Base-by-base conservation (phyloP, 305 asterid species). In the Ilex paraguariensis region DNA sequence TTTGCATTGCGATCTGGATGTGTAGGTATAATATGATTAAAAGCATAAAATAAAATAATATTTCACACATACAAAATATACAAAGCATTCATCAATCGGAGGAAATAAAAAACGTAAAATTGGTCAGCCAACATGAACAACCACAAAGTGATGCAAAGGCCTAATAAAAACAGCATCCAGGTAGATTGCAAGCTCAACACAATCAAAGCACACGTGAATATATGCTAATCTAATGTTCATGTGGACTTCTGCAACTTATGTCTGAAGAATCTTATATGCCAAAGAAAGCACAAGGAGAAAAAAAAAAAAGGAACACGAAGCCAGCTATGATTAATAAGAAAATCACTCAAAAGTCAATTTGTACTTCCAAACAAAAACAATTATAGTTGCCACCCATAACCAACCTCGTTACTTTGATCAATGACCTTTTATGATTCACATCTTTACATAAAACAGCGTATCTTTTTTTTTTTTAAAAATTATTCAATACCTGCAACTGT, bases 201-300 rank as follows among this genome's bases (percentile, higher is more conserved):
- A 32, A 75, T 54, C 56, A 54, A 59, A 56, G 73, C 85, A 78
- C 85, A 78, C 85, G 82, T 77, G 84, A 81, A 67, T 68, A 53
- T 69, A 69, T 79, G 82, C 77, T 59, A 49, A 49, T 5, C 14
- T 4, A 49, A 11, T 5, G 5, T n/a, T 11, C 15, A n/a, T 7
- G 53, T 12, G 53, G 16, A 49, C 0, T 11, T 49, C 53, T 49
- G 14, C 53, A 49, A 21, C 13, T n/a, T 12, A 3, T 12, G 11
- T 49, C 53, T 12, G 11, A n/a, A 12, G 53, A 49, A 49, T 49
- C 14, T 49, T 49, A 12, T 12, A 49, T 11, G 13, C 9, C 1
- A 13, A 45, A 13, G 13, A 45, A 45, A 2, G 13, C 9, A 13
- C 9, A 45, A 13, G 50, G 11, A 45, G 9, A 70, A 63, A 62